Evolutionary conservation across 768 basidiomycete genomes (phyloP), one percentile per base, ranked within the genome.

Genomic region (Russula sp.): DNA sequence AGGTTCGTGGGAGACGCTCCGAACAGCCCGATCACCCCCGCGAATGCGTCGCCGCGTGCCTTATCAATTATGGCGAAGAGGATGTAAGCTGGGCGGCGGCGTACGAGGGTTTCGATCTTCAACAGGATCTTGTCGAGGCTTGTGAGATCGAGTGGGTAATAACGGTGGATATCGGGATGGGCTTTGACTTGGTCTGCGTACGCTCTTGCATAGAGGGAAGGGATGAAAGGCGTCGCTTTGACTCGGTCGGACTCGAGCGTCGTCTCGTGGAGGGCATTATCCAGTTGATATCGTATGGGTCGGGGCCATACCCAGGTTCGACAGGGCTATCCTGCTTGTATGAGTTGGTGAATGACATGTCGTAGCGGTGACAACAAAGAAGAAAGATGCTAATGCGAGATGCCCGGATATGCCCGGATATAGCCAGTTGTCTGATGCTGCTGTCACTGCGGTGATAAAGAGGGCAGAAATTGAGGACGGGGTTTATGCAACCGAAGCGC

Each of bases 31-130:
- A 80, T 74, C 51, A 78, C 54, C 0, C 80, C 80, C 0, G 76
- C 79, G 4, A 80, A 48, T 2, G 64, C 71, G 22, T 74, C 76
- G 3, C 69, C 70, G 65, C 71, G 69, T 6, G 74, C 75, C 55
- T 76, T 76, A 68, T 83, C 82, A 62, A 78, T 75, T 46, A 73
- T 73, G 49, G 77, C 77, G 63, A 77, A 79, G 1, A 78, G 52
- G 26, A 76, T 11, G 18, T 61, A 54, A 18, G 26, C 53, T 30
- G 73, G 65, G 66, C 64, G 11, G 20, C 53, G 57, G 28, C 71
- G 69, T 32, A 72, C 64, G 34, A 18, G 18, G 18, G 36, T n/a
- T 61, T 74, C 74, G 57, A 70, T 24, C 61, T 62, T 69, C 18
- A 64, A 61, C 52, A 74, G 68, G 59, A 75, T 67, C 1, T 63